Evolutionary conservation across 345 rosid genomes (phyloP).

Genomic region (Eucalyptus globulus): DNA sequence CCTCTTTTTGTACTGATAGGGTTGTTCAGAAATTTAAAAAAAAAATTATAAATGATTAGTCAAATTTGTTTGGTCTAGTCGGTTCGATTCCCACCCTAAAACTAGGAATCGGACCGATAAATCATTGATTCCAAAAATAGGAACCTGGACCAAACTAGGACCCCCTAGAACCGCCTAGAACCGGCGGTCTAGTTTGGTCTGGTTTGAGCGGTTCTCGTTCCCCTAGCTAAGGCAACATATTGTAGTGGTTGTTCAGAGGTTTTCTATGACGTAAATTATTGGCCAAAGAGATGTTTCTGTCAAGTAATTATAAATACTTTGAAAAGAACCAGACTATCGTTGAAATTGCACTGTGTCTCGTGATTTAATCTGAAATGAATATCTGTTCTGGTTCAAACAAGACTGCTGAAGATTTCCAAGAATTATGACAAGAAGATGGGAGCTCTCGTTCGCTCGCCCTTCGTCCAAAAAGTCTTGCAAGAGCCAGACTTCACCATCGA

Average conservation of each 20-base stretch:
- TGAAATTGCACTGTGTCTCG: background rate
- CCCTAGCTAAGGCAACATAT: background rate
- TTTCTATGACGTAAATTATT: background rate
- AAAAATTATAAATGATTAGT: too few relatives aligned
- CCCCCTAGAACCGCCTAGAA: background rate
- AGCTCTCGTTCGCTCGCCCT: slow-evolving; percentile 74
- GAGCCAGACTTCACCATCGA: slow-evolving; percentile 91
- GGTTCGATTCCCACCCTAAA: rapidly evolving
- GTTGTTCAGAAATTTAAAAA: too few relatives aligned
- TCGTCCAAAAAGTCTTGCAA: slow-evolving; percentile 72
- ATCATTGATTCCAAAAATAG: too few relatives aligned
- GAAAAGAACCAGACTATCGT: background rate
- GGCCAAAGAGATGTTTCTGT: background rate
- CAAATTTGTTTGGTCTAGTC: rapidly evolving
- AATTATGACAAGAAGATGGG: slow-evolving; percentile 90
- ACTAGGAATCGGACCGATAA: rapidly evolving
- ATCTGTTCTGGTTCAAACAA: background rate
- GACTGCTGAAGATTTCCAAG: slow-evolving; percentile 53
- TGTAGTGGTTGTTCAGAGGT: background rate
- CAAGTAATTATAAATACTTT: background rate
- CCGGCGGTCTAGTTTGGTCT: rapidly evolving
- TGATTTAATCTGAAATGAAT: background rate
- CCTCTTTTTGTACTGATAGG: background rate
- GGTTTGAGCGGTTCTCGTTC: rapidly evolving
- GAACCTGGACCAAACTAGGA: background rate